Evolutionary conservation across 352 stramenopile genomes (phyloP), one percentile per base, ranked within the genome.

Genomic region (Pythium aristosporum): DNA sequence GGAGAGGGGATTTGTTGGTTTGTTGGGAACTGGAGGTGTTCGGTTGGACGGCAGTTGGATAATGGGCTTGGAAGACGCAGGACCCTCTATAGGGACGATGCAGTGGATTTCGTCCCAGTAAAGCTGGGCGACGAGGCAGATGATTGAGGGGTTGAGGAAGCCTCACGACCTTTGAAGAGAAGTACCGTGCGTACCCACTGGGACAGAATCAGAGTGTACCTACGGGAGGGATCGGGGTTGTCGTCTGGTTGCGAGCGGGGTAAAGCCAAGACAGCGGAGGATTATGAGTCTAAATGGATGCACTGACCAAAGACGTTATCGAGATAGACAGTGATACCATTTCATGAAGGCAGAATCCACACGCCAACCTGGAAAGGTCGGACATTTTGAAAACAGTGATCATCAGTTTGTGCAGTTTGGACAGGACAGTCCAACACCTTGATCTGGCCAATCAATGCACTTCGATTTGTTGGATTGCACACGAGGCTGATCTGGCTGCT

Each of bases 161-260:
- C 7, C 36, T 2, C 25, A 36, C 23, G 53, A 32, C 20, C 39
- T 25, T 54, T 54, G 48, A 54, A 23, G 25, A 48, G 37, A 10
- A 60, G 53, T 60, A 60, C 53, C 53, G 53, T 60, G 53, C 28
- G 53, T 60, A 60, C 53, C 53, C 53, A 60, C 53, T 60, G 53
- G 39, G 36, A 51, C 53, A 23, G 53, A 46, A 60, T 48, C 53
- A 60, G 37, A 28, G 25, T 37, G 48, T 21, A 41, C 25, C 32
- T 41, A 34, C 18, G 36, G n/a, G 41, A 37, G 52, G 53, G 53
- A 20, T 60, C 41, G 41, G 53, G 53, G 41, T 50, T 60, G 53
- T 60, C 39, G 53, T 60, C 53, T 25, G 23, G 28, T 60, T 60
- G 53, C 25, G 25, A 32, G 23, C 2, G 21, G 32, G 34, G 39